Evolutionary conservation across 2,329 filamentous ascomycete genomes (phyloP), one percentile per base, ranked within the genome.

Genomic region (Fusarium newnesense): DNA sequence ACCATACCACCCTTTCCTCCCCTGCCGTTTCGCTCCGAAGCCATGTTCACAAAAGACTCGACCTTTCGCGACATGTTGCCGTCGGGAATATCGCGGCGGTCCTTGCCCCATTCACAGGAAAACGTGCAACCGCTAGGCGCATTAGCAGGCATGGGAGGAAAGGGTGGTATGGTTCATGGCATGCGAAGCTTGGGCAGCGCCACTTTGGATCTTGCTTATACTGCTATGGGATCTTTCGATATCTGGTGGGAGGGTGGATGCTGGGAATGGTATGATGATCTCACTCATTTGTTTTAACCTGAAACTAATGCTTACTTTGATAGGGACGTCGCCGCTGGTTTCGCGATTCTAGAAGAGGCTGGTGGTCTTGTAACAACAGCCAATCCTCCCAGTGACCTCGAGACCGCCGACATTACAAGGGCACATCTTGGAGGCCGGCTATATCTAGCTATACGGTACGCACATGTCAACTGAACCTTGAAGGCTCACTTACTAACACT

Each of bases 211-310:
- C 81, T 95, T 54, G 92, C 92, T 1, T 95, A 94, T 79, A 89
- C 90, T 15, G 93, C 93, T 18, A 93, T 93, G 87, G 93, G 93
- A 0, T 85, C 90, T 0, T 91, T 94, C 73, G 93, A 95, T 81
- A 93, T 94, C 16, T 94, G 93, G 92, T 95, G 92, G 92, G 92
- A 95, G 79, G 93, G 92, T 7, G 92, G 92, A 0, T 94, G 92
- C 77, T 94, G 92, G 92, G 93, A 94, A 81, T 95, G 93, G 90
- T 91, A 76, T 73, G 26, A 10, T 4, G 6, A 5, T 28, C 6
- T 15, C 21, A 9, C 5, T 16, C 16, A 18, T 36, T 16, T 36
- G 16, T 18, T 9, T 36, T 18, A n/a, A n/a, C 12, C 7, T 8
- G 8, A n/a, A 3, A 12, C 11, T 10, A 4, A 50, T 43, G 30